A percentile compares a stretch with the other conserved stretches of the same genome.
phyloP scores from a whole-genome alignment of 306 rosid genomes.

The Senna siamea region DNA sequence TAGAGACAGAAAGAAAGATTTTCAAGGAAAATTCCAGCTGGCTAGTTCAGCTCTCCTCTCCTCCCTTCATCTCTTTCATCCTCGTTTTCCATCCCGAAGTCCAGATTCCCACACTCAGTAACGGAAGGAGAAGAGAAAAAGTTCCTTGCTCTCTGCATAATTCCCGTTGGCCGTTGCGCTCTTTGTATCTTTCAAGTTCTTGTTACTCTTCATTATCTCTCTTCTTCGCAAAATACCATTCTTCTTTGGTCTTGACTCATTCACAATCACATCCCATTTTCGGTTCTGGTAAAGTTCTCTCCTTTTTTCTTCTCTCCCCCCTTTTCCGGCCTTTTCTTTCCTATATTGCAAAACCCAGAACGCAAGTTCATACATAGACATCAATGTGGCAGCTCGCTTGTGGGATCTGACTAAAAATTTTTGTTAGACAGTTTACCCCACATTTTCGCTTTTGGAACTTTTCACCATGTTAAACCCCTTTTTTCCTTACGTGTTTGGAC shows the following conservation, averaged over 20 bases:
- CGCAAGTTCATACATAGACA: slow-evolving; percentile 25
- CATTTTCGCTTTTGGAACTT: slow-evolving; percentile 35
- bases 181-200: neutral
- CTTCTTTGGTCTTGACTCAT: slow-evolving; percentile 27
- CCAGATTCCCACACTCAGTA: slow-evolving; percentile 34
- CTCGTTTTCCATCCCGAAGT: slow-evolving; percentile 34
- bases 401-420: slow-evolving; percentile 41
- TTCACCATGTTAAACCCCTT: slow-evolving; percentile 22
- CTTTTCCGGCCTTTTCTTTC: slow-evolving; percentile 17
- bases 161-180: neutral
- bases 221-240: slow-evolving; percentile 31
- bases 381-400: slow-evolving; percentile 35
- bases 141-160: slow-evolving; percentile 6
- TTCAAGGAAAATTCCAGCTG: slow-evolving; percentile 46
- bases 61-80: neutral
- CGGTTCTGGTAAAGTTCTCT: slow-evolving; percentile 45
- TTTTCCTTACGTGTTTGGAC: slow-evolving; percentile 30
- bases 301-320: slow-evolving; percentile 27
- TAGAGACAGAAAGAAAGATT: slow-evolving; percentile 2
- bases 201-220: neutral
- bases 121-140: neutral
- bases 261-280: slow-evolving; percentile 23
- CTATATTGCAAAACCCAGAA: slow-evolving; percentile 11
- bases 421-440: slow-evolving; percentile 24
- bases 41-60: slow-evolving; percentile 22